Base-by-base conservation (phyloP, 305 asterid genomes). In the Rubia peregrina region DNA sequence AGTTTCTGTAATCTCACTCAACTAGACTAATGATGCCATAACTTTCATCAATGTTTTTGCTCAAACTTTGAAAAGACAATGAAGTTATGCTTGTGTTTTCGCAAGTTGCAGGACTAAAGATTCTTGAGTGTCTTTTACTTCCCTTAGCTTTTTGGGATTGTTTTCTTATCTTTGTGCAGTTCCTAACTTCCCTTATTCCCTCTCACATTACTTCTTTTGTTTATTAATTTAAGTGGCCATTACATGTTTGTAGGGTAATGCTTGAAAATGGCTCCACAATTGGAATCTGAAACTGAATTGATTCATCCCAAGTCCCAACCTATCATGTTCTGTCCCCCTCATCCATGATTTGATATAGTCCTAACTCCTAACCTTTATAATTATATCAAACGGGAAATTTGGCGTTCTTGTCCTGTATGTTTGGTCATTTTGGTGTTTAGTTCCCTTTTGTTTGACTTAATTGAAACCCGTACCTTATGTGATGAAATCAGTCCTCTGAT, bases 1-100 rank as follows among this genome's bases (percentile, higher is more conserved):
- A 62, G 13, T 71, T 64, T 73, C 70, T 65, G 69, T 67, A 61
- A 72, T 60, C 71, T 55, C 66, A 75, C 77, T 72, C 82, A 70
- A 78, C 55, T 41, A 21, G 53, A 74, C 67, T 60, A 61, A 42
- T 70, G 55, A 74, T 69, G 65, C 33, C 72, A 49, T 22, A 43
- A 46, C 65, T 71, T 61, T 71, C 59, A 56, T 71, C 43, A 1
- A 5, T 71, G 38, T 43, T 55, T 16, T 43, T 75, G 38, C 64
- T 61, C 73, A 61, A 22, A 64, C 70, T 22, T 55, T 68, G 62
- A 57, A 64, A 68, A 57, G 70, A 70, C 3, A 60, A 0, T 63
- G 44, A 60, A 74, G 24, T 60, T n/a, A 17, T 74, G 60, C 63
- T 65, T 65, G 59, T 55, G 44, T 67, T 59, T 43, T 30, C 48